Evolutionary conservation across 2,329 filamentous ascomycete genomes (phyloP).

Genomic region (Chaetomiaceae sp.): DNA sequence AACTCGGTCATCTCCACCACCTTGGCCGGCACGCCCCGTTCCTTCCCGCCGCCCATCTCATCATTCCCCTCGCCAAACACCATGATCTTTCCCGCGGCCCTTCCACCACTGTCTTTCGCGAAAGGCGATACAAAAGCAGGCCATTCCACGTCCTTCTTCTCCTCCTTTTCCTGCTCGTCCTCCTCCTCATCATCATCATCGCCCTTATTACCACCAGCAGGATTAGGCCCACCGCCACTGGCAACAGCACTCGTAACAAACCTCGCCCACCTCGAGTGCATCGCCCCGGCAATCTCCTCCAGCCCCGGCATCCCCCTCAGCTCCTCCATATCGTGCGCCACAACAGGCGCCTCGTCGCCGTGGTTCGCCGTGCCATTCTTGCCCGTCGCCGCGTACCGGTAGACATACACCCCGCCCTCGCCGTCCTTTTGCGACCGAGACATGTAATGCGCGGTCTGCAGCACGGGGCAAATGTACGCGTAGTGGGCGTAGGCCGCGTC

Average conservation of each 20-base stretch:
- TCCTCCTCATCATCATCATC: background rate
- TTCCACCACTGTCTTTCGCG: background rate
- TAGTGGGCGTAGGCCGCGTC: slow-evolving; percentile 61
- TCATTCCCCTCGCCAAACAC: slow-evolving; percentile 59
- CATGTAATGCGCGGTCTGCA: slow-evolving; percentile 52
- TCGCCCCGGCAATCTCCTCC: slow-evolving; percentile 35
- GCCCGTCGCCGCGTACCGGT: slow-evolving; percentile 54
- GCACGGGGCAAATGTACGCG: slow-evolving; percentile 60
- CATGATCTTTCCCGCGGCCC: slow-evolving; percentile 38
- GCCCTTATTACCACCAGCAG: background rate
- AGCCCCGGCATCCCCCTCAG: slow-evolving; percentile 37
- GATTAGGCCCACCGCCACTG: no score
- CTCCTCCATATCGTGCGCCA: slow-evolving; percentile 39
- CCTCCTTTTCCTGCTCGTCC: no score
- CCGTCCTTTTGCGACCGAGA: slow-evolving; percentile 18
- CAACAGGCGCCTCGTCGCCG: slow-evolving; percentile 42
- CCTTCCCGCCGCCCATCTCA: slow-evolving; percentile 39
- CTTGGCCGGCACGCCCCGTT: slow-evolving; percentile 41
- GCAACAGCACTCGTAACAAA: slow-evolving; percentile 29
- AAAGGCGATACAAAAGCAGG: slow-evolving; percentile 43
- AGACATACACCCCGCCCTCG: slow-evolving; percentile 44
- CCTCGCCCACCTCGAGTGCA: slow-evolving; percentile 42
- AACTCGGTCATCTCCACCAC: slow-evolving; percentile 40
- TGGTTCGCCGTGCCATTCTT: slow-evolving; percentile 42
- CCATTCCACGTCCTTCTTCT: no score